phyloP scores from a whole-genome alignment of 192 early-diverging fungal genomes.

The Rhizophagus sp. region DNA sequence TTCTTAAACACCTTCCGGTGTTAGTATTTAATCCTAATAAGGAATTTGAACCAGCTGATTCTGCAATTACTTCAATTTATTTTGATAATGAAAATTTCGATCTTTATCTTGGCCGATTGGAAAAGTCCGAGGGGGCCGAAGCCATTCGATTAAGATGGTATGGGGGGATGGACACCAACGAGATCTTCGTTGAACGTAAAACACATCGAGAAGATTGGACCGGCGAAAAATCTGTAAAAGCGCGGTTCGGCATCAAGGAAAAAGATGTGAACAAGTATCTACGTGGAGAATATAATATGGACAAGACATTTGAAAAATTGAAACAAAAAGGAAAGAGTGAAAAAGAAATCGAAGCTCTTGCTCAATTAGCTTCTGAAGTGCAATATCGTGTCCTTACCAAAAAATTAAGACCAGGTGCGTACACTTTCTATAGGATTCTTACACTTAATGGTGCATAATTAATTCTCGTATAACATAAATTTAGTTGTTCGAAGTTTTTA shows the following conservation, averaged over 20 bases:
- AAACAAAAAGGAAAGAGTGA: conserved; percentile 78
- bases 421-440: too few relatives aligned
- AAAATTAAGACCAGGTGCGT: conserved; percentile 67
- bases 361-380: conserved; percentile 74
- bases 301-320: conserved; percentile 79
- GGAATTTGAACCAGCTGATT: conserved; percentile 69
- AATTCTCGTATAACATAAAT: not conserved
- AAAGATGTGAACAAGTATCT: conserved; percentile 92
- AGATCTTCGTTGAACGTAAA: conserved; percentile 98
- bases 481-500: conserved; percentile 90
- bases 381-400: conserved; percentile 71
- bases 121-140: conserved; percentile 92
- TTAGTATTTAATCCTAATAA: conserved; percentile 87
- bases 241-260: conserved; percentile 95
- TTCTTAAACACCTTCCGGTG: conserved; percentile 92
- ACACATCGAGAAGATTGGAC: conserved; percentile 97
- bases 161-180: conserved; percentile 81
- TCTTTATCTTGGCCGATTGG: conserved; percentile 87
- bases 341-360: conserved; percentile 79
- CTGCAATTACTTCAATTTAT: conserved; percentile 95
- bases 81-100: conserved; percentile 97
- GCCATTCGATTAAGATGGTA: conserved; percentile 97
- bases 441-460: not conserved
- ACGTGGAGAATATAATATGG: conserved; percentile 75
- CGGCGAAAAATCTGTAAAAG: conserved; percentile 93